Percentiles rank a stretch among this genome's conserved stretches.
Conservation (phyloP, 176 grass and related monocot genomes). For the Echinochloa phyllopogon region DNA sequence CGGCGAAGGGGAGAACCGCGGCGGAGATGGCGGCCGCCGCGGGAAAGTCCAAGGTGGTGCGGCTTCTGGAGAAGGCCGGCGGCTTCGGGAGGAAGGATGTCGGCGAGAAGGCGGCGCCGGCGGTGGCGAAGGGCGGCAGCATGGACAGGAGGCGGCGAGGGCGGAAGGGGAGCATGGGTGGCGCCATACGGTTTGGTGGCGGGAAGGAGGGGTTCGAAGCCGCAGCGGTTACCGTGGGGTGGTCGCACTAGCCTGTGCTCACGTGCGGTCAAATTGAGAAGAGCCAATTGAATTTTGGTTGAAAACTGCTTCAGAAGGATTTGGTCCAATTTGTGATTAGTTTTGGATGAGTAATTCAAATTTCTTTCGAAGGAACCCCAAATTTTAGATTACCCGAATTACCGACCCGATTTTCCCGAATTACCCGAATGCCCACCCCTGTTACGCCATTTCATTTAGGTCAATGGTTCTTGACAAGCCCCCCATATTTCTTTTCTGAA, state of each 20-base stretch:
- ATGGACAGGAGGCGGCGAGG: constrained; percentile 45
- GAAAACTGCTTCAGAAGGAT: background rate
- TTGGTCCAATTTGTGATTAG: constrained; percentile 46
- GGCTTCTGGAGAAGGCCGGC: constrained; percentile 45
- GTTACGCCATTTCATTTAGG: background rate
- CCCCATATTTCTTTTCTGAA: background rate
- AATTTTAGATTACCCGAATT: too few species aligned
- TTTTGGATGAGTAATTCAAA: constrained; percentile 12
- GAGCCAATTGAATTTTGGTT: background rate
- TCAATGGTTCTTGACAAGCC: background rate
- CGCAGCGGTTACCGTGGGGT: constrained; percentile 22
- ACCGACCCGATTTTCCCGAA: too few species aligned
- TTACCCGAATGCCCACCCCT: too few species aligned
- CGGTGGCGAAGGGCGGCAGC: constrained; percentile 25
- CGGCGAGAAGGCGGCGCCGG: background rate
- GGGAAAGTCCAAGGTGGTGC: constrained; percentile 46
- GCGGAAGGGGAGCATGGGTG: constrained; percentile 41
- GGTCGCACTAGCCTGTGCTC: constrained; percentile 40
- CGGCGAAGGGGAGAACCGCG: constrained; percentile 49
- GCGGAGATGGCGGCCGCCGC: constrained; percentile 40
- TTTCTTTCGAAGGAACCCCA: constrained; percentile 27
- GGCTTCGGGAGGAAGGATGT: constrained; percentile 29
- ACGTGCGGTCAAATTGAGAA: background rate
- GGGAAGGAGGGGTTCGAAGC: constrained; percentile 56
- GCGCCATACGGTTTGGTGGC: constrained; percentile 48